phyloP scores from a whole-genome alignment of 768 basidiomycete genomes.

The Tricholoma terreum region DNA sequence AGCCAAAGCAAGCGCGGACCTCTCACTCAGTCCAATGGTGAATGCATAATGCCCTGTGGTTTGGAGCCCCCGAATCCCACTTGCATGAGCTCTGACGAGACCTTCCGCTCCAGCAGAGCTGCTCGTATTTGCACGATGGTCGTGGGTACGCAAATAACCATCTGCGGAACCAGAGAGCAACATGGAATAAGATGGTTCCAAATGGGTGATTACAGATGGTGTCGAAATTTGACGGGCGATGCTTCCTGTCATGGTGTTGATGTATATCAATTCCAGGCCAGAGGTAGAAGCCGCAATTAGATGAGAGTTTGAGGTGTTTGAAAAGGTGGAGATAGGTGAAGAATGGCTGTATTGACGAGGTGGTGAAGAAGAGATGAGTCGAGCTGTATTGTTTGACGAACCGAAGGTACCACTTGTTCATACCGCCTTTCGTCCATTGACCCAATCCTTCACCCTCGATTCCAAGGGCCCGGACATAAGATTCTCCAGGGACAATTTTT shows the following conservation, averaged over 20 bases:
- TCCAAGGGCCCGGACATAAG: slow-evolving; percentile 67
- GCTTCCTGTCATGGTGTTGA: slow-evolving; percentile 73
- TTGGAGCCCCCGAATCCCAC: slow-evolving; percentile 81
- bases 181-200: slow-evolving; percentile 61
- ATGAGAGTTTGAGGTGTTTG: slow-evolving; percentile 48
- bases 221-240: slow-evolving; percentile 54
- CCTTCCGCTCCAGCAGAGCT: slow-evolving; percentile 47
- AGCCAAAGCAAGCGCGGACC: slow-evolving; percentile 42
- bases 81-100: slow-evolving; percentile 73
- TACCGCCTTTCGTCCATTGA: slow-evolving; percentile 80
- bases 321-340: slow-evolving; percentile 37
- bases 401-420: slow-evolving; percentile 81
- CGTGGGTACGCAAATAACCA: slow-evolving; percentile 70
- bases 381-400: slow-evolving; percentile 30
- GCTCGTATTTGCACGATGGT: slow-evolving; percentile 58
- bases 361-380: background rate
- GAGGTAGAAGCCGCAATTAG: slow-evolving; percentile 58
- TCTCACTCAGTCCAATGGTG: slow-evolving; percentile 83
- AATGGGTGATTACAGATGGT: slow-evolving; percentile 59
- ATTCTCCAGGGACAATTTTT: slow-evolving; percentile 75
- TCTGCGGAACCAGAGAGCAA: slow-evolving; percentile 71
- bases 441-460: slow-evolving; percentile 64
- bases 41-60: slow-evolving; percentile 76
- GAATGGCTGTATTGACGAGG: slow-evolving; percentile 13
- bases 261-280: slow-evolving; percentile 58